Percentiles rank a stretch among this genome's conserved stretches.
Conservation (phyloP, 1,284 basidiomycete genomes). For the Sparassis latifolia region DNA sequence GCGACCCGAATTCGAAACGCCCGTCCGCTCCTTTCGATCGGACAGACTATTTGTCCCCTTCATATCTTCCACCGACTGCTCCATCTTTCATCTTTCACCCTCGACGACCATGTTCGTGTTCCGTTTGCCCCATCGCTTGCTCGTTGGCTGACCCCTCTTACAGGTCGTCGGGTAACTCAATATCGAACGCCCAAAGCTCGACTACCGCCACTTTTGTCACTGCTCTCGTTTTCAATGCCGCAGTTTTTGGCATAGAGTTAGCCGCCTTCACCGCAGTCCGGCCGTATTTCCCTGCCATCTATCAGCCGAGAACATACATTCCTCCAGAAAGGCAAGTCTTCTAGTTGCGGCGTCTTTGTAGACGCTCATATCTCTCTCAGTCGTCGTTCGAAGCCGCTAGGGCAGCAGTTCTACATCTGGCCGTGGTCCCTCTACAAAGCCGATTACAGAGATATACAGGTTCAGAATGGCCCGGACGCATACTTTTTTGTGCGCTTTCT, state of each 20-base stretch:
- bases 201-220: constrained; percentile 61
- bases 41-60: no score
- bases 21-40: no score
- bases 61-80: no score
- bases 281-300: constrained; percentile 67
- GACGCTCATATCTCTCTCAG: constrained; percentile 1
- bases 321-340: constrained; percentile 36
- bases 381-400: constrained; percentile 39
- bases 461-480: constrained; percentile 86
- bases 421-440: constrained; percentile 49
- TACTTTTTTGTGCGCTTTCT: constrained; percentile 93
- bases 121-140: no score
- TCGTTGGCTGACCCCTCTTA: no score
- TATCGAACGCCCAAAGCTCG: constrained; percentile 20
- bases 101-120: no score
- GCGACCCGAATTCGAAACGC: no score
- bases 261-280: constrained; percentile 64
- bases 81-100: no score
- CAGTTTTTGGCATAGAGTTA: constrained; percentile 63
- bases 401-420: constrained; percentile 47
- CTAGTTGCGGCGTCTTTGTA: neutral
- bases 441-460: constrained; percentile 54
- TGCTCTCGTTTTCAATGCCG: constrained; percentile 68
- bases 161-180: neutral
- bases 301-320: constrained; percentile 76